phyloP scores from a whole-genome alignment of 2,329 filamentous ascomycete genomes.

The Zasmidium citrigriseum region DNA sequence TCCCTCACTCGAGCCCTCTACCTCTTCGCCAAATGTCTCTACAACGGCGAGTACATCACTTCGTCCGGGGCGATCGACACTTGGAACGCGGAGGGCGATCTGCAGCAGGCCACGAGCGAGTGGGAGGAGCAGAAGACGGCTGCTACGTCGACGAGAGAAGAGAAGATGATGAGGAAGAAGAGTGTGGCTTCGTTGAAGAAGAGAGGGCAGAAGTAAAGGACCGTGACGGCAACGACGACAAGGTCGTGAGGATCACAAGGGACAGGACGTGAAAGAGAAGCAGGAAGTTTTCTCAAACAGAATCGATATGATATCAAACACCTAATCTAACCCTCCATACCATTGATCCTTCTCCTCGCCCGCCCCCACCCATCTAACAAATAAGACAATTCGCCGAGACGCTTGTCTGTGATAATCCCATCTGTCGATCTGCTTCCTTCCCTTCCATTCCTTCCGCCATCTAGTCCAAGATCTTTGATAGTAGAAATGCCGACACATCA shows the following conservation, averaged over 20 bases:
- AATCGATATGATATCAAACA: neutral
- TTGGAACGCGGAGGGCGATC: constrained; percentile 35
- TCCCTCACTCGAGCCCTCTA: constrained; percentile 34
- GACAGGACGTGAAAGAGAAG: constrained; percentile 4
- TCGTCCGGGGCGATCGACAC: constrained; percentile 37
- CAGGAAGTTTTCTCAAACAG: neutral
- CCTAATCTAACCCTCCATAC: neutral
- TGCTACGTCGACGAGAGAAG: neutral
- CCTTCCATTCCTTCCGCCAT: neutral
- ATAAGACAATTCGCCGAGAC: neutral
- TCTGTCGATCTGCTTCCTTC: constrained; percentile 3
- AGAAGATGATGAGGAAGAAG: constrained; percentile 7
- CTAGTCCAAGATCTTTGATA: too few species aligned
- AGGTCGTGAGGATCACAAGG: neutral
- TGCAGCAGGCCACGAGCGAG: constrained; percentile 23
- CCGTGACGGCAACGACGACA: neutral
- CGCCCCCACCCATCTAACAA: neutral
- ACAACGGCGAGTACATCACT: constrained; percentile 34
- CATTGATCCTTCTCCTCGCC: neutral
- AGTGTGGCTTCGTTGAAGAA: neutral
- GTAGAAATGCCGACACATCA: constrained; percentile 1
- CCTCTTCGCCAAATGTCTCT: constrained; percentile 6
- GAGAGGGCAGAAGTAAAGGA: neutral
- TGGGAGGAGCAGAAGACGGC: constrained; percentile 1
- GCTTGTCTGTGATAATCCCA: neutral